A percentile compares a stretch with the other conserved stretches of the same genome.
phyloP scores from a whole-genome alignment of 2,329 filamentous ascomycete genomes.

The Neofusicoccum parvum region DNA sequence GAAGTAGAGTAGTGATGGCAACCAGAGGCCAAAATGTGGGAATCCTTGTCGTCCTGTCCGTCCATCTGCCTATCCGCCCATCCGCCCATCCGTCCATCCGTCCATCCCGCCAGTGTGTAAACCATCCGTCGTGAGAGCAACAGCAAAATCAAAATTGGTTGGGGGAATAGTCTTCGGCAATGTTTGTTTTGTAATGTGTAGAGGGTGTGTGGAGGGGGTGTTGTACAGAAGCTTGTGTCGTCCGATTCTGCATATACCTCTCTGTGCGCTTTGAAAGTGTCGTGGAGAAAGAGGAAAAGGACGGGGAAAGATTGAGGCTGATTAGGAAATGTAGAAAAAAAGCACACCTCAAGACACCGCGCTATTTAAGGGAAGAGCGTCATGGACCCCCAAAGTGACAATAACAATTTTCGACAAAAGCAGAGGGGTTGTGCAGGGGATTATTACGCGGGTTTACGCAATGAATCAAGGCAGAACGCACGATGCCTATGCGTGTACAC shows the following conservation, averaged over 20 bases:
- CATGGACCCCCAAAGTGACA: neutral
- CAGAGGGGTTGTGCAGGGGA: neutral
- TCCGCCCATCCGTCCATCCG: neutral
- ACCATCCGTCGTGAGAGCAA: neutral
- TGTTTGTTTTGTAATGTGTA: neutral
- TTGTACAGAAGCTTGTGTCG: neutral
- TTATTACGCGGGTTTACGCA: neutral
- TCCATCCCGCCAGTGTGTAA: neutral
- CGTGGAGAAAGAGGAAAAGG: neutral
- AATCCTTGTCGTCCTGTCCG: neutral
- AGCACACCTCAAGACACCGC: neutral
- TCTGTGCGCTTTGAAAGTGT: neutral
- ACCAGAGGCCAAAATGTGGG: neutral
- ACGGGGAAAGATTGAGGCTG: neutral
- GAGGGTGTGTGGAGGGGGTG: neutral
- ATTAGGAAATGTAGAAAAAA: neutral
- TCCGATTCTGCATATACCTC: neutral
- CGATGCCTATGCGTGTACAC: neutral
- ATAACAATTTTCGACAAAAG: neutral
- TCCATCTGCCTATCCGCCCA: neutral
- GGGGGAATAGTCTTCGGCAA: neutral
- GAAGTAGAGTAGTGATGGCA: neutral
- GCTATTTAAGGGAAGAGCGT: neutral
- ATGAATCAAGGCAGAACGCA: neutral
- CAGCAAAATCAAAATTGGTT: neutral